Evolutionary conservation across 345 rosid species (phyloP).

Genomic region (Eucalyptus pumila): DNA sequence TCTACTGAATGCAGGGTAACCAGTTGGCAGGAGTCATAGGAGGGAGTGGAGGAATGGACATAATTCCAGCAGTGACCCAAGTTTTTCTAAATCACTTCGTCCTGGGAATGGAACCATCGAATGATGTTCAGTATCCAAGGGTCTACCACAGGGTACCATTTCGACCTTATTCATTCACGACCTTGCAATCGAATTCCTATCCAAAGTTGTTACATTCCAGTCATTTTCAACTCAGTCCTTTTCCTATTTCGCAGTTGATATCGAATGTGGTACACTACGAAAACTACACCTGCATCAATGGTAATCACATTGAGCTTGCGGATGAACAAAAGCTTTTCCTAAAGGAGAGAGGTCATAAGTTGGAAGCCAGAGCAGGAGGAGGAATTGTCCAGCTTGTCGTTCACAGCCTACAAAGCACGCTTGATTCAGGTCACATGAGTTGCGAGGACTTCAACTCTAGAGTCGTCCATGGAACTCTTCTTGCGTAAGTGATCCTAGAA

Average conservation of each 20-base stretch:
- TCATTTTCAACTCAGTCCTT: background rate
- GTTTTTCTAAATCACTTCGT: constrained; percentile 73
- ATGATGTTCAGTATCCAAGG: constrained; percentile 77
- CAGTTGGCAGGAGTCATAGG: constrained; percentile 69
- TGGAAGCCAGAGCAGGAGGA: constrained; percentile 29
- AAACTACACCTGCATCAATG: constrained; percentile 60
- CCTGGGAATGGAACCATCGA: constrained; percentile 58
- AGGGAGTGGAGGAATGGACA: constrained; percentile 76
- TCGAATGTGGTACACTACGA: constrained; percentile 68
- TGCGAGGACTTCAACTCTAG: constrained; percentile 1
- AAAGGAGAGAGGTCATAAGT: constrained; percentile 42
- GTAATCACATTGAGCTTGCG: constrained; percentile 56
- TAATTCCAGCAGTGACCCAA: constrained; percentile 77
- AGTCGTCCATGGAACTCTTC: constrained; percentile 36
- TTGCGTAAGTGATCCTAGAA: constrained; percentile 85
- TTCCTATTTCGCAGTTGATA: constrained; percentile 37
- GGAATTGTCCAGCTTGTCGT: constrained; percentile 74
- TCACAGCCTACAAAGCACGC: constrained; percentile 24
- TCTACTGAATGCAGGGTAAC: constrained; percentile 28
- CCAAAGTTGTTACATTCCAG: background rate
- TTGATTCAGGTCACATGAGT: constrained; percentile 13
- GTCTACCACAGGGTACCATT: constrained; percentile 53
- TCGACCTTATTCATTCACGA: background rate
- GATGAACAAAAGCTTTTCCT: constrained; percentile 41
- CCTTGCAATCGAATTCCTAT: background rate